Conservation (phyloP, 1,284 basidiomycete genomes). For the Ustilago hordei region DNA sequence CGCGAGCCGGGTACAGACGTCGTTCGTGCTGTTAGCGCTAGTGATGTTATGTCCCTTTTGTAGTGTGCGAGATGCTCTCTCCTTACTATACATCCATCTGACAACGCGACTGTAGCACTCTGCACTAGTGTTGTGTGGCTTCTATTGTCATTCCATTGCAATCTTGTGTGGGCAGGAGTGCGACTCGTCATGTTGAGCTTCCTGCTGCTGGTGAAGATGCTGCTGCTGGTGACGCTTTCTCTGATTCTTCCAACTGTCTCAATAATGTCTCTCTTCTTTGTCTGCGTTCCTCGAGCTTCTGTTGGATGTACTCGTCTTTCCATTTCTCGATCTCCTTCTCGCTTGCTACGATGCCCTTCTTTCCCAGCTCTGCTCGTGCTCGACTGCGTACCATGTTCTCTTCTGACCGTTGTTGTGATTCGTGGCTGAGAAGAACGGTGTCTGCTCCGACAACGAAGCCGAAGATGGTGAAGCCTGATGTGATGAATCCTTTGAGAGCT, state of each 20-base stretch:
- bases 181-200: background rate
- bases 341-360: slow-evolving; percentile 59
- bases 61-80: background rate
- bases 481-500: slow-evolving; percentile 63
- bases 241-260: slow-evolving; percentile 19
- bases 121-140: background rate
- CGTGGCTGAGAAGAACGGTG: slow-evolving; percentile 59
- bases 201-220: slow-evolving; percentile 4
- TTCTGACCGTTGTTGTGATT: slow-evolving; percentile 53
- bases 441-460: slow-evolving; percentile 64
- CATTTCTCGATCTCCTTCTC: slow-evolving; percentile 64
- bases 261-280: slow-evolving; percentile 28
- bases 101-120: background rate
- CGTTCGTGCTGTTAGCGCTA: slow-evolving; percentile 37
- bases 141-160: background rate
- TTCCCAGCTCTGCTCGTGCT: slow-evolving; percentile 57
- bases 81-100: background rate
- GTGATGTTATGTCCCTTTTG: slow-evolving; percentile 16
- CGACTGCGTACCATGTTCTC: slow-evolving; percentile 58
- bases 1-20: slow-evolving; percentile 39
- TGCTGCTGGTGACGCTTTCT: background rate
- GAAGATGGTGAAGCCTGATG: slow-evolving; percentile 59
- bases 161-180: background rate
- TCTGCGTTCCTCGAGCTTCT: slow-evolving; percentile 47
- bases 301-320: slow-evolving; percentile 55